Percentiles rank a stretch among this genome's conserved stretches.
Conservation (phyloP, 306 rosid species). For the Cucumis cinereus region DNA sequence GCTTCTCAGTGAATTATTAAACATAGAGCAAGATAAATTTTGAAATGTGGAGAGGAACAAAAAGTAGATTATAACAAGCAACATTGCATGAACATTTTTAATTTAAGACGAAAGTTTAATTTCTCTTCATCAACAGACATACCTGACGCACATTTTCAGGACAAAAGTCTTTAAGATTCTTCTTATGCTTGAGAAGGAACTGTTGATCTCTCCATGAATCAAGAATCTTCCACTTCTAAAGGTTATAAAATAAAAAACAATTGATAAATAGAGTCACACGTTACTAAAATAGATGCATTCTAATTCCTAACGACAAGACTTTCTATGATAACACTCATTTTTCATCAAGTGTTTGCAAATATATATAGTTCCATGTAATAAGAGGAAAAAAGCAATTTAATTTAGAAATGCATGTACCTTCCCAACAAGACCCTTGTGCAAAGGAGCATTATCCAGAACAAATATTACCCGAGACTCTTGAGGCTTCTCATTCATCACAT, state of each 20-base stretch:
- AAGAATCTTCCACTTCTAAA: constrained; percentile 8
- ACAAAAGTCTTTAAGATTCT: constrained; percentile 19
- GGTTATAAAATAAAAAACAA: not conserved
- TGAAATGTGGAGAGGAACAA: no score
- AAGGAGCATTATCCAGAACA: constrained; percentile 4
- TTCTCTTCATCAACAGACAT: not conserved
- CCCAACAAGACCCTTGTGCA: not conserved
- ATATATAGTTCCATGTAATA: not conserved
- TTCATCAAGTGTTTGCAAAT: not conserved
- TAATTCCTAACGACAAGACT: not conserved
- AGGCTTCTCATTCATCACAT: not conserved
- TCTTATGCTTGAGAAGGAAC: constrained; percentile 13
- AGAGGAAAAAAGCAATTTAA: not conserved
- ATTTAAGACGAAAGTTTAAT: not conserved
- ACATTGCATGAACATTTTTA: not conserved
- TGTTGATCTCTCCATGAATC: constrained; percentile 13
- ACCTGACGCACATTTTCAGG: constrained; percentile 20
- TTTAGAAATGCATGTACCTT: not conserved
- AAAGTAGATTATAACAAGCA: not conserved
- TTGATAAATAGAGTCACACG: not conserved
- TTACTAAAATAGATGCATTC: no score
- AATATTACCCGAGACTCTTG: not conserved
- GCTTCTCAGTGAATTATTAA: no score
- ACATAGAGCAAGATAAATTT: no score
- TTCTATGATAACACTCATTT: not conserved